Conservation (phyloP, 495 filamentous ascomycete species). For the Jackrogersella minutella region DNA sequence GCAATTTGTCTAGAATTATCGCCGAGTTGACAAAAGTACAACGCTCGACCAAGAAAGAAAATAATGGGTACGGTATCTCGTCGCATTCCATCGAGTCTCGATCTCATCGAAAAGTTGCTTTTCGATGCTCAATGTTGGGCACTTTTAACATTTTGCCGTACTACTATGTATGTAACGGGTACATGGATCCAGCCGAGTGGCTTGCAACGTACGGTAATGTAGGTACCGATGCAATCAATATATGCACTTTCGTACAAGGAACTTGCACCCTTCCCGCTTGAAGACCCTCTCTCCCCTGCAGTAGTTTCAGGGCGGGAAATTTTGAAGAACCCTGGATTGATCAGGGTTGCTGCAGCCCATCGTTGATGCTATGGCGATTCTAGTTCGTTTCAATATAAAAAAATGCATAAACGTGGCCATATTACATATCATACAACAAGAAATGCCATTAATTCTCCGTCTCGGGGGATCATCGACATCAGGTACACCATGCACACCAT, state of each 20-base stretch:
- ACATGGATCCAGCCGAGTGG: constrained; percentile 30
- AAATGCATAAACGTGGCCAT: constrained; percentile 34
- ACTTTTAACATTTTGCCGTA: constrained; percentile 4
- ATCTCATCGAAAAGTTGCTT: neutral
- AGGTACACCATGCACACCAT: constrained; percentile 7
- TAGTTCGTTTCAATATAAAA: constrained; percentile 5
- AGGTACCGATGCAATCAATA: constrained; percentile 14
- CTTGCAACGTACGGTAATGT: constrained; percentile 24
- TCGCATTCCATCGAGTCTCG: constrained; percentile 34
- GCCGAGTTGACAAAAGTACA: constrained; percentile 29
- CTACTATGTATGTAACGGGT: constrained; percentile 8
- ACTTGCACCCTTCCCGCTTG: constrained; percentile 34
- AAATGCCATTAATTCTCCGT: constrained; percentile 22
- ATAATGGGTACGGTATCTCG: neutral
- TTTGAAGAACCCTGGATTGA: constrained; percentile 19
- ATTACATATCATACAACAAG: constrained; percentile 23
- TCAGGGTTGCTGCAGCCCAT: constrained; percentile 29
- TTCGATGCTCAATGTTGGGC: neutral
- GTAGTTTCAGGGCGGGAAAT: constrained; percentile 33
- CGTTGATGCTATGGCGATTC: constrained; percentile 16
- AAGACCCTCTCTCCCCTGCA: constrained; percentile 35
- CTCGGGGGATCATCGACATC: constrained; percentile 15
- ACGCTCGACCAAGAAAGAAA: constrained; percentile 20
- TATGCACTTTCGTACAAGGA: constrained; percentile 24
- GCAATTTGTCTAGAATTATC: constrained; percentile 17